phyloP scores from a whole-genome alignment of 2,329 filamentous ascomycete genomes.

The Colletotrichum spaethianum region DNA sequence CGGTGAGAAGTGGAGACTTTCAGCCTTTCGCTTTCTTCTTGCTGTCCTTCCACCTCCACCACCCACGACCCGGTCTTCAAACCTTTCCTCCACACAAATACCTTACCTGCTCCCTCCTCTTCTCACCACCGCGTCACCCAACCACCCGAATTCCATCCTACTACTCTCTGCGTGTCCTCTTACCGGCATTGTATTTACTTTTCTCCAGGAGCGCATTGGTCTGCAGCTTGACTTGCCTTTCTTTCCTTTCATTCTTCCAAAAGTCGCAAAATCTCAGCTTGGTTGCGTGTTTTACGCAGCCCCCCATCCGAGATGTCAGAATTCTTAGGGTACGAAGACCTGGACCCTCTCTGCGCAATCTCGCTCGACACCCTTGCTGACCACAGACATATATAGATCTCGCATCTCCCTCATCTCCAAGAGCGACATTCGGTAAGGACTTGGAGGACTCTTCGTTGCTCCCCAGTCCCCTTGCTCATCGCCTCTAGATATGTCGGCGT shows the following conservation, averaged over 20 bases:
- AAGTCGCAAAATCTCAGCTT: constrained; percentile 45
- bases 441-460: constrained; percentile 40
- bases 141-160: constrained; percentile 27
- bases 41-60: constrained; percentile 33
- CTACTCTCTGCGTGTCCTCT: constrained; percentile 23
- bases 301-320: constrained; percentile 66
- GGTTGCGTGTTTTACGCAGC: constrained; percentile 60
- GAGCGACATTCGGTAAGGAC: constrained; percentile 91
- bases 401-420: constrained; percentile 97
- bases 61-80: constrained; percentile 19
- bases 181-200: constrained; percentile 27
- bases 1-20: constrained; percentile 31
- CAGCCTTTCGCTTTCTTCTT: constrained; percentile 39
- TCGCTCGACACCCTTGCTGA: constrained; percentile 29
- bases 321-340: constrained; percentile 69
- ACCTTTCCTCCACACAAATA: constrained; percentile 40
- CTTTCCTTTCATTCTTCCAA: constrained; percentile 23
- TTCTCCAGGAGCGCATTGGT: constrained; percentile 37
- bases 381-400: constrained; percentile 69
- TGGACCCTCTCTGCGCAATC: constrained; percentile 30
- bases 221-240: constrained; percentile 40
- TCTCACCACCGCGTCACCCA: constrained; percentile 22
- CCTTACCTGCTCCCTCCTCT: constrained; percentile 23
- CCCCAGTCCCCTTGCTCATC: constrained; percentile 34
- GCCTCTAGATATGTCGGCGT: constrained; percentile 87